Base-by-base conservation (phyloP, 805 yeast species). In the Metschnikowia amazonensis region DNA sequence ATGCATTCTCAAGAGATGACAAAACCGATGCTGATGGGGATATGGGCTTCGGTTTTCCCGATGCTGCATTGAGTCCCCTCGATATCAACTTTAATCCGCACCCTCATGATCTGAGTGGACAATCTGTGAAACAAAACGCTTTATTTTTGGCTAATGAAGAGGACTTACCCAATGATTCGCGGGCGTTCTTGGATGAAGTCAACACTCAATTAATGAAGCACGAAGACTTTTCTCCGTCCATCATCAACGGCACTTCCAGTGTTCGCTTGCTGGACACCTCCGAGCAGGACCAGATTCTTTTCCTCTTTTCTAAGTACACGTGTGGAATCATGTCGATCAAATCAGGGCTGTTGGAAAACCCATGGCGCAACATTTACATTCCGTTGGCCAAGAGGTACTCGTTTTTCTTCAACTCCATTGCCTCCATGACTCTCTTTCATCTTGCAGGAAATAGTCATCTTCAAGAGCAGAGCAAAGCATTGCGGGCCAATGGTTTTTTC, bases 361-460 rank as follows among this genome's bases (percentile, higher is more conserved):
- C 88, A 5, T 83, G 89, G 89, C 62, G 84, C 42, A 70, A 74
- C 7, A 55, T 76, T 33, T 63, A 82, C 39, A 60, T 82, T 56
- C 87, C 88, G 1, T 58, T 80, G 37, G 81, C 86, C 0, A 53
- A 65, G n/a, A 63, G 73, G 25, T 72, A 80, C 52, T 69, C 82
- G 1, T 83, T 81, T 10, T 62, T 83, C 47, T 76, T 76, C 63
- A 78, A 82, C 56, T 80, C 86, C 1, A 65, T 83, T 38, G 80
- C 84, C 2, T 78, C 87, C 4, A 80, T 83, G 82, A 79, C 88
- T 0, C 66, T 79, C 43, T 81, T 82, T 53, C 88, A 83, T 55
- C 59, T 70, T 32, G 66, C 74, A 1, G 70, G 74, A 0, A 62
- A 61, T 48, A 21, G 46, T 13, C 57, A 54, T 16, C 66, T 77